Evolutionary conservation across 2,329 filamentous ascomycete species (phyloP).

Genomic region (Huntiella savannae): DNA sequence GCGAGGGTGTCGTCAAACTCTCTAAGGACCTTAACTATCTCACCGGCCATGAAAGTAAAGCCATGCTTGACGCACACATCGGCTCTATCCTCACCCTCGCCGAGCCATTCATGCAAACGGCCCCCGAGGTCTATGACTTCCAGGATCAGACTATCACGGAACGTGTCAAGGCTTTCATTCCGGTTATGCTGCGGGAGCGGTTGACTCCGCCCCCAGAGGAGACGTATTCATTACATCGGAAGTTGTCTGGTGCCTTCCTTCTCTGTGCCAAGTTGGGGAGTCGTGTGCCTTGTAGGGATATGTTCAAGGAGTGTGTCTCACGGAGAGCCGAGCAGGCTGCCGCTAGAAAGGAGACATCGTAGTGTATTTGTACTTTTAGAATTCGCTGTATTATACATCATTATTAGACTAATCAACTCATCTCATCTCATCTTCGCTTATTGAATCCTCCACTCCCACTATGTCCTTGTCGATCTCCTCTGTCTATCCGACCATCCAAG

Average conservation of each 20-base stretch:
- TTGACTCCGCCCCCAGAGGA: slow-evolving; percentile 87
- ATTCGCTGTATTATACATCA: neutral
- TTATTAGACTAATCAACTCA: neutral
- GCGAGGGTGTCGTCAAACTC: slow-evolving; percentile 39
- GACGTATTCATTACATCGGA: slow-evolving; percentile 88
- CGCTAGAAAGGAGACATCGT: neutral
- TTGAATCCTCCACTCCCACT: neutral
- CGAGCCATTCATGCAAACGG: slow-evolving; percentile 64
- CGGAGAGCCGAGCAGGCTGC: neutral
- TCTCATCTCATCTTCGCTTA: neutral
- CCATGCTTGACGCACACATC: slow-evolving; percentile 84
- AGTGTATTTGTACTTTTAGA: slow-evolving; percentile 3
- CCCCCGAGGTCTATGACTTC: slow-evolving; percentile 81
- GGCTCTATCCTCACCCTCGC: slow-evolving; percentile 74
- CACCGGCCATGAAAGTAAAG: slow-evolving; percentile 67
- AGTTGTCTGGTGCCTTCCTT: slow-evolving; percentile 85
- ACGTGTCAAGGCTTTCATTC: slow-evolving; percentile 70
- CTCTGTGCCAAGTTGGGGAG: slow-evolving; percentile 76
- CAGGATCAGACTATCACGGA: slow-evolving; percentile 90
- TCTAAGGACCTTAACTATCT: slow-evolving; percentile 74
- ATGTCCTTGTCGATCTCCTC: neutral
- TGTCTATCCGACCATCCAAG: slow-evolving; percentile 17
- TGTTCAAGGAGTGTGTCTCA: slow-evolving; percentile 41
- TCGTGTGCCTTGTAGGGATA: slow-evolving; percentile 56
- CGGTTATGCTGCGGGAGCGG: slow-evolving; percentile 78